phyloP scores from a whole-genome alignment of 805 yeast genomes.

The Ogataea sp. region DNA sequence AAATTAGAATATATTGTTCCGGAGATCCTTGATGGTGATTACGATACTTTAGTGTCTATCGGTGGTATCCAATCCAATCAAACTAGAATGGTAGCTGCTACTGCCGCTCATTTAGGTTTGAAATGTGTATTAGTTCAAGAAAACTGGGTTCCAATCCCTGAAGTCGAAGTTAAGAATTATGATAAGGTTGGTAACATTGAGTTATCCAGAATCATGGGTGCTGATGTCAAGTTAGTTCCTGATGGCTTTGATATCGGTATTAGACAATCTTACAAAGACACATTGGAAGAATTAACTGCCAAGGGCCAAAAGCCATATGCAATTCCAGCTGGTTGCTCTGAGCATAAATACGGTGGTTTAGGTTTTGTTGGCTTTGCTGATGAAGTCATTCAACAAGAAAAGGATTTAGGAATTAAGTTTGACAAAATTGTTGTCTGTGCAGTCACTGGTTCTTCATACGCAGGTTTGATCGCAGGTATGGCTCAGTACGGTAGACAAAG shows the following conservation, averaged over 20 bases:
- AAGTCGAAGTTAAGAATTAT: constrained; percentile 19
- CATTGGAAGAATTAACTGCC: constrained; percentile 17
- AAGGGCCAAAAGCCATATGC: constrained; percentile 28
- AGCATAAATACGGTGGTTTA: constrained; percentile 27
- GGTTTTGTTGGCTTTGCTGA: constrained; percentile 29
- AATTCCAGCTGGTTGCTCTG: constrained; percentile 30
- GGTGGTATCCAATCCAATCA: constrained; percentile 29
- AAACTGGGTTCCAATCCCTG: constrained; percentile 28
- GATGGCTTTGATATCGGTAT: constrained; percentile 28
- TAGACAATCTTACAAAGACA: constrained; percentile 26
- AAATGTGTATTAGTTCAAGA: constrained; percentile 28
- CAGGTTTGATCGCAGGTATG: constrained; percentile 27
- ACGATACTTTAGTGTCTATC: constrained; percentile 27
- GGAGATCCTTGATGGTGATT: constrained; percentile 24
- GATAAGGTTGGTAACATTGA: constrained; percentile 29
- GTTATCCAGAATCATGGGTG: constrained; percentile 28
- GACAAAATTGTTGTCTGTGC: constrained; percentile 28
- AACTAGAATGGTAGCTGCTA: constrained; percentile 28
- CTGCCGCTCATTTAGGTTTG: constrained; percentile 27
- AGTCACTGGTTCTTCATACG: constrained; percentile 27
- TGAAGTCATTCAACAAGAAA: constrained; percentile 26
- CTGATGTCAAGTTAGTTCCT: constrained; percentile 26
- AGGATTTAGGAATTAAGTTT: constrained; percentile 24
- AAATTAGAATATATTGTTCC: constrained; percentile 27
- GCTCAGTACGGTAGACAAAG: constrained; percentile 26